Evolutionary conservation across 306 rosid species (phyloP), one percentile per base, ranked within the genome.

Genomic region (Betula pendula): DNA sequence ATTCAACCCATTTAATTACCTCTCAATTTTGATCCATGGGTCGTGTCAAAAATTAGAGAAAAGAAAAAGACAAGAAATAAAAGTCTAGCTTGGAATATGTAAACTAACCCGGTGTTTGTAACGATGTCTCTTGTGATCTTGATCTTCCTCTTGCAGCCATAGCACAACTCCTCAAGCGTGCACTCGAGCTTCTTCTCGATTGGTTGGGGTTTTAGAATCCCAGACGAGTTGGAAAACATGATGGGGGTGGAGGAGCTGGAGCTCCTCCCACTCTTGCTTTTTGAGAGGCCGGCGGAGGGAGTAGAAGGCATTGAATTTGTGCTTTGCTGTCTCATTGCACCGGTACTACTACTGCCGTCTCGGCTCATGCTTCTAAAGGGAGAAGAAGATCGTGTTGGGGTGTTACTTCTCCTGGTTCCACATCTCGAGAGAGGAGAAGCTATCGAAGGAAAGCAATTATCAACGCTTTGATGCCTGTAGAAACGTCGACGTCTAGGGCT

Each of bases 191-290:
- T 85, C 77, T 77, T 91, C 88, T 89, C 91, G 15, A 91, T 74
- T 14, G 97, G 79, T 6, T 88, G 86, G 1, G 90, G 89, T 80
- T 91, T 96, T 31, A 92, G 38, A 89, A 78, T 43, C 29, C 98
- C 98, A 35, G 94, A 88, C 4, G 97, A 95, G 77, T 82, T 91
- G 10, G 99, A 95, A 79, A 79, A 95, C 97, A 89, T 87, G 40
- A 92, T 91, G 29, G 89, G 79, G 17, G 80, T 63, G 59, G 83
- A 74, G 59, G 83, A 74, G 72, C 65, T 75, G 63, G 83, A 74
- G 73, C 68, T 75, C 63, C 71, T 82, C 44, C 80, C 73, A 69
- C 75, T 75, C 5, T n/a, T 48, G 29, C 53, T 70, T 75, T 27
- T 85, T 12, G 75, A 45, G 17, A 75, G 68, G n/a, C n/a, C n/a